Conservation (phyloP, 1,139 yeast genomes). For the Debaryomyces sp. region DNA sequence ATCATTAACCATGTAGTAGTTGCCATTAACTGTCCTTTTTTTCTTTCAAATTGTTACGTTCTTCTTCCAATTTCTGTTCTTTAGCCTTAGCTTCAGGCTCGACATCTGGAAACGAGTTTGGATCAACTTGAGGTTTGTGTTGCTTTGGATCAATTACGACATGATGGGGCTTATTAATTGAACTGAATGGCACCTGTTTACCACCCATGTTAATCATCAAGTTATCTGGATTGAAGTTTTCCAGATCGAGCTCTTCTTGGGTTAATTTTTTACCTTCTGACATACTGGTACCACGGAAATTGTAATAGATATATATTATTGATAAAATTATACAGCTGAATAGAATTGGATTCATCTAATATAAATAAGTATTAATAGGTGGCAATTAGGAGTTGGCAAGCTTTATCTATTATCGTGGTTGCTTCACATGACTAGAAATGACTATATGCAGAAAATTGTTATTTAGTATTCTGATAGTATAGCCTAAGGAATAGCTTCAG, state of each 20-base stretch:
- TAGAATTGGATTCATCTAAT: constrained; percentile 3
- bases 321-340: constrained; percentile 2
- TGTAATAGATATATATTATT: constrained; percentile 4
- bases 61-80: constrained; percentile 21
- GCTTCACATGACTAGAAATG: constrained; percentile 8
- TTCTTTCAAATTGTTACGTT: constrained; percentile 7
- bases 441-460: not conserved
- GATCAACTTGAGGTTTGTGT: constrained; percentile 30
- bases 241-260: constrained; percentile 19
- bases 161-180: constrained; percentile 45
- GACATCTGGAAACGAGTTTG: constrained; percentile 26
- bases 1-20: not conserved
- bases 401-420: not conserved
- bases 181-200: constrained; percentile 37
- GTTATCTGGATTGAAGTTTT: constrained; percentile 25
- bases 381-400: constrained; percentile 1
- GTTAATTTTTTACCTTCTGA: constrained; percentile 12
- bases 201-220: constrained; percentile 39
- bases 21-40: not conserved
- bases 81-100: constrained; percentile 33
- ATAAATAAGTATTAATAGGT: not conserved
- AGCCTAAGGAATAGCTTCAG: constrained; percentile 1
- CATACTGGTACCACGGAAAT: constrained; percentile 1
- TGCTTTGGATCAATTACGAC: constrained; percentile 35
- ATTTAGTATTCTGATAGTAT: not conserved